These are phyloP conservation scores for Powellomyces hirtus DNA, from an alignment of 192 early-diverging fungal genomes.

Conservation along the genomic window DNA sequence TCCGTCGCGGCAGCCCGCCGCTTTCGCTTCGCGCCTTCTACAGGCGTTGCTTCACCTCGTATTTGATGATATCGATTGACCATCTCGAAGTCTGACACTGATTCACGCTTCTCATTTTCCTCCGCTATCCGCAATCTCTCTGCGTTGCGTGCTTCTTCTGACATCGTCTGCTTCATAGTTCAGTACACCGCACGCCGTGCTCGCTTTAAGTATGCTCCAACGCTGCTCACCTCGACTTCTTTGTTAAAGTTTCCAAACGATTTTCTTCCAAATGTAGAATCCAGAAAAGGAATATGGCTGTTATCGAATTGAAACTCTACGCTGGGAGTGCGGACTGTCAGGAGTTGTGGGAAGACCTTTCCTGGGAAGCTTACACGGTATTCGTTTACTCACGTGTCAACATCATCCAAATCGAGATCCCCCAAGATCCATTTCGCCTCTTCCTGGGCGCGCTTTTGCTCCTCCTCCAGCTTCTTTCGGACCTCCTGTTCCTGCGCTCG, in stretches of 20 bases:
- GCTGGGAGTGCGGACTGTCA: no score
- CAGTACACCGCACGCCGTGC: no score
- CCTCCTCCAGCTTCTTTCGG: conserved; percentile 15
- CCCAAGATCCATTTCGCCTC: conserved; percentile 25
- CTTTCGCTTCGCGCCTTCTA: no score
- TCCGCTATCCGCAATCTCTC: background rate
- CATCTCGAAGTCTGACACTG: conserved; percentile 11
- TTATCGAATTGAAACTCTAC: conserved; percentile 15
- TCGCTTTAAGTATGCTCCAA: no score
- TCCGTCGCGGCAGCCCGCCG: no score
- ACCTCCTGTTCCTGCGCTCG: conserved; percentile 18
- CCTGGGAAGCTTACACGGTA: background rate
- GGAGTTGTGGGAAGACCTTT: no score
- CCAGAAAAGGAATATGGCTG: conserved; percentile 8
- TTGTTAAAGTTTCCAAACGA: conserved; percentile 18
- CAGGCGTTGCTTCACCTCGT: background rate
- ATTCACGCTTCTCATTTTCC: conserved; percentile 15
- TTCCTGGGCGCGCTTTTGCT: conserved; percentile 5
- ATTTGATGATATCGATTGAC: conserved; percentile 2
- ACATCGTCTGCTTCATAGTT: background rate
- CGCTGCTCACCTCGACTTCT: conserved; percentile 9
- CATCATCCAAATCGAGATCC: conserved; percentile 8
- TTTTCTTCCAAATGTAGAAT: conserved; percentile 5
- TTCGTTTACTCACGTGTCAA: background rate
- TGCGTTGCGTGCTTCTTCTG: background rate